Evolutionary conservation across 768 basidiomycete genomes (phyloP).

Genomic region (Pleurotus eryngii): DNA sequence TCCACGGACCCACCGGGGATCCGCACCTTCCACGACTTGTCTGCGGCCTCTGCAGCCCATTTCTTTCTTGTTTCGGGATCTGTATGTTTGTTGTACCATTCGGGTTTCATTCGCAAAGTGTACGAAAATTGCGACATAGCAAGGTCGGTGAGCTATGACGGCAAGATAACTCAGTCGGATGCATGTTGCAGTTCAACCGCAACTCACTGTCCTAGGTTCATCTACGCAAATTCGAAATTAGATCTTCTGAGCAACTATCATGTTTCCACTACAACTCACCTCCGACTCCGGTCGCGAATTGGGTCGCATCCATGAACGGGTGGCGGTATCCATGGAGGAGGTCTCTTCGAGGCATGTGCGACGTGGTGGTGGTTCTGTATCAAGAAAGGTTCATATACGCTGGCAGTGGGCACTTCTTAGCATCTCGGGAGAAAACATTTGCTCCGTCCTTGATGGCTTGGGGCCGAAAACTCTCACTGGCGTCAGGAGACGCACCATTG

Average conservation of each 20-base stretch:
- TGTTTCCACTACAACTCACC: conserved; percentile 21
- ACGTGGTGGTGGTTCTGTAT: background rate
- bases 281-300: conserved; percentile 44
- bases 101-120: conserved; percentile 31
- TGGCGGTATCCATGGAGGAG: conserved; percentile 38
- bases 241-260: background rate
- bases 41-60: conserved; percentile 30
- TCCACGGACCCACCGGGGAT: conserved; percentile 30
- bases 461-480: no score
- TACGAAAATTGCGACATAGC: conserved; percentile 49
- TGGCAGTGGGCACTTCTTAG: background rate
- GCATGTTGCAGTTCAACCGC: background rate
- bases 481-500: no score
- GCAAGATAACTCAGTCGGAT: background rate
- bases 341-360: conserved; percentile 4
- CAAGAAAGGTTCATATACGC: background rate
- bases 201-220: conserved; percentile 42
- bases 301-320: conserved; percentile 44
- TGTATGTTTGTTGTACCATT: conserved; percentile 38
- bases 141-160: conserved; percentile 39
- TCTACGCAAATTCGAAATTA: conserved; percentile 26
- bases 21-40: conserved; percentile 27
- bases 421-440: background rate
- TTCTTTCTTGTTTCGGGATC: conserved; percentile 21
- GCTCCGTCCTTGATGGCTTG: no score